Conservation (phyloP, 257 asterid genomes). For the Salvia miltiorrhiza region DNA sequence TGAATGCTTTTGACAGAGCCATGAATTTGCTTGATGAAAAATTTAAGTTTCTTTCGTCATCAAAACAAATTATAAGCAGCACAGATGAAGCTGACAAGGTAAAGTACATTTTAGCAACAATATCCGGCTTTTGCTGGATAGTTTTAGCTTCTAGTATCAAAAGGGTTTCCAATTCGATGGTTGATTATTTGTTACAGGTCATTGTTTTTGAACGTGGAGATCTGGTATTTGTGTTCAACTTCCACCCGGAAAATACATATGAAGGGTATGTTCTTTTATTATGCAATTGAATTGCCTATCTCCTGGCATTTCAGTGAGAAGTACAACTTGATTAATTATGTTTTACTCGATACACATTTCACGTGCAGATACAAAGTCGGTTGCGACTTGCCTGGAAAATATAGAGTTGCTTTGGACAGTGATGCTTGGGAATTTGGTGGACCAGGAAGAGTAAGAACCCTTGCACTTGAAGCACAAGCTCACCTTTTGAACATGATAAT, state of each 20-base stretch:
- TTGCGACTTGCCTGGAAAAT: conserved; percentile 93
- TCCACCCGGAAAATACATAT: conserved; percentile 79
- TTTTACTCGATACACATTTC: conserved; percentile 9
- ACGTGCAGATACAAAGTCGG: conserved; percentile 87
- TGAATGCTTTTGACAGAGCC: conserved; percentile 90
- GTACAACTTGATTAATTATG: background rate
- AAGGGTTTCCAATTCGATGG: background rate
- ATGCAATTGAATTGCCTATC: conserved; percentile 17
- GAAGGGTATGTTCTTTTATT: conserved; percentile 57
- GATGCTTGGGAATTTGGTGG: conserved; percentile 96
- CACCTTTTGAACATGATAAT: background rate
- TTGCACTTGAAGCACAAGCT: conserved; percentile 9
- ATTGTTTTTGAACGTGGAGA: conserved; percentile 93
- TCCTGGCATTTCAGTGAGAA: background rate
- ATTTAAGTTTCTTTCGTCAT: conserved; percentile 68
- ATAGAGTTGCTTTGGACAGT: conserved; percentile 84
- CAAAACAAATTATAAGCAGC: conserved; percentile 75
- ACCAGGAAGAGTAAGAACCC: conserved; percentile 77
- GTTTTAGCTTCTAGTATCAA: background rate
- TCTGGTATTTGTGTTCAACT: conserved; percentile 86
- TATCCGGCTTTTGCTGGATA: conserved; percentile 16
- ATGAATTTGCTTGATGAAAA: conserved; percentile 87
- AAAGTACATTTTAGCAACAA: conserved; percentile 13
- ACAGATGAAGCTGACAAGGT: conserved; percentile 78
- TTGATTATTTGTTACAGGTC: conserved; percentile 50